These are phyloP conservation scores for Bidens hawaiensis DNA, from an alignment of 140 eudicot species.

Conservation along the genomic window DNA sequence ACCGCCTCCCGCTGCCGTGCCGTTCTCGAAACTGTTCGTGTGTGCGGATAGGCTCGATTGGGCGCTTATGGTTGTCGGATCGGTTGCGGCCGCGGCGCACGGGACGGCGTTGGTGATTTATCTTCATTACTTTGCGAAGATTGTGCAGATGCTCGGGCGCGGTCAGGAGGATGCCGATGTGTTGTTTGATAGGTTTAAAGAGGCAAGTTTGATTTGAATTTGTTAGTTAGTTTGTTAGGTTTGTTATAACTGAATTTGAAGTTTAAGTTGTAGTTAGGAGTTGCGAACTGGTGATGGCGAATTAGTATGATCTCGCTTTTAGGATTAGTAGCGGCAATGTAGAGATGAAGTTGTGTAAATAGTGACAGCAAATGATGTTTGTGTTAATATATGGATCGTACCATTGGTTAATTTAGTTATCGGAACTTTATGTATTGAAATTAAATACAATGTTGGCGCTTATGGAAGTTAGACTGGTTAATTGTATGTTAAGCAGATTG, in stretches of 20 bases:
- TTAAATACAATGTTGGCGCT: background rate
- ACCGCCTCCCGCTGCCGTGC: slow-evolving; percentile 95
- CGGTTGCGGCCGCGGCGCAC: slow-evolving; percentile 94
- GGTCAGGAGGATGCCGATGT: slow-evolving; percentile 19
- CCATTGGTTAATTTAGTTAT: slow-evolving; percentile 11
- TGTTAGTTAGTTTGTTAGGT: background rate
- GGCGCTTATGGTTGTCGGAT: slow-evolving; percentile 86
- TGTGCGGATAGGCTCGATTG: slow-evolving; percentile 90
- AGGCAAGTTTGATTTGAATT: slow-evolving; percentile 22
- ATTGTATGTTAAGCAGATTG: slow-evolving; percentile 1
- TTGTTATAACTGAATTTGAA: background rate
- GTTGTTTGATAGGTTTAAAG: slow-evolving; percentile 48
- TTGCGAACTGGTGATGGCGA: slow-evolving; percentile 1
- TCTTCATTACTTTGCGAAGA: slow-evolving; percentile 89
- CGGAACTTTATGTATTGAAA: background rate
- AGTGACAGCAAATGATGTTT: slow-evolving; percentile 1
- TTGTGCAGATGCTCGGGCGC: slow-evolving; percentile 55
- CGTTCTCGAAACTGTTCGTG: slow-evolving; percentile 80
- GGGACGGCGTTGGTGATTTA: slow-evolving; percentile 92
- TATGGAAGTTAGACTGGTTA: slow-evolving; percentile 10
- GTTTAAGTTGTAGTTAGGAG: too few relatives aligned
- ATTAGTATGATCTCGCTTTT: slow-evolving; percentile 3
- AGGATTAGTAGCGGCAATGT: background rate
- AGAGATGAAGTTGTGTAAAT: slow-evolving; percentile 14
- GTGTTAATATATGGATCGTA: background rate